These are phyloP conservation scores for Gossypium stocksii DNA, from an alignment of 345 rosid species.

Conservation along the genomic window DNA sequence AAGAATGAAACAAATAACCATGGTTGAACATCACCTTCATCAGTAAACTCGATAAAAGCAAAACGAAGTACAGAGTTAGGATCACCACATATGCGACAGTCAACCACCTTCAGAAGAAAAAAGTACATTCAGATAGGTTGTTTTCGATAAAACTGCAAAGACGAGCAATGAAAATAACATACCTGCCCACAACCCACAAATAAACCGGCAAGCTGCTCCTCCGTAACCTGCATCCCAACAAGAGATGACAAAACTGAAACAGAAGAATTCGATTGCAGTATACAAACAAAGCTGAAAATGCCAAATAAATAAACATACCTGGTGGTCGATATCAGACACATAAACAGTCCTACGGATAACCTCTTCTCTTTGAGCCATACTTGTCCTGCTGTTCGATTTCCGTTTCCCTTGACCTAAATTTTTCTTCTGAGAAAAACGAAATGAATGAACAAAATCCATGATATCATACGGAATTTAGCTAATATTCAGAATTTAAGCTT, in stretches of 20 bases:
- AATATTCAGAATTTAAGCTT: background rate
- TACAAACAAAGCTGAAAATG: slow-evolving; percentile 8
- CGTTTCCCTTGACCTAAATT: slow-evolving; percentile 63
- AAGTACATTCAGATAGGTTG: background rate
- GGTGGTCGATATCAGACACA: slow-evolving; percentile 92
- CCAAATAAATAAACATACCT: slow-evolving; percentile 36
- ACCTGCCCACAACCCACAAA: slow-evolving; percentile 89
- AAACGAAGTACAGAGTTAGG: slow-evolving; percentile 91
- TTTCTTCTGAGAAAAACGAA: slow-evolving; percentile 49
- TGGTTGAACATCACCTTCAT: slow-evolving; percentile 50
- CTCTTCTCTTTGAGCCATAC: slow-evolving; percentile 87
- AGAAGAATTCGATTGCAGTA: background rate
- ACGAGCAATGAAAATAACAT: slow-evolving; percentile 15
- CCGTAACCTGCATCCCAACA: slow-evolving; percentile 61
- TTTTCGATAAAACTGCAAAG: background rate
- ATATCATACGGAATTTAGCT: background rate
- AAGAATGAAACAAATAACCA: background rate
- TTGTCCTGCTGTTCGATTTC: slow-evolving; percentile 65
- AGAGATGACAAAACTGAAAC: background rate
- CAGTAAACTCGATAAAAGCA: slow-evolving; percentile 91
- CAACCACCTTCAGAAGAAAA: slow-evolving; percentile 60
- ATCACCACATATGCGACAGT: slow-evolving; percentile 95
- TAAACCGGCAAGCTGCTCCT: slow-evolving; percentile 93
- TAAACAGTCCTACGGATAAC: slow-evolving; percentile 81
- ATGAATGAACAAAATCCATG: slow-evolving; percentile 13